Base-by-base conservation (phyloP, 129 eudicot species). In the Apium graveolens region DNA sequence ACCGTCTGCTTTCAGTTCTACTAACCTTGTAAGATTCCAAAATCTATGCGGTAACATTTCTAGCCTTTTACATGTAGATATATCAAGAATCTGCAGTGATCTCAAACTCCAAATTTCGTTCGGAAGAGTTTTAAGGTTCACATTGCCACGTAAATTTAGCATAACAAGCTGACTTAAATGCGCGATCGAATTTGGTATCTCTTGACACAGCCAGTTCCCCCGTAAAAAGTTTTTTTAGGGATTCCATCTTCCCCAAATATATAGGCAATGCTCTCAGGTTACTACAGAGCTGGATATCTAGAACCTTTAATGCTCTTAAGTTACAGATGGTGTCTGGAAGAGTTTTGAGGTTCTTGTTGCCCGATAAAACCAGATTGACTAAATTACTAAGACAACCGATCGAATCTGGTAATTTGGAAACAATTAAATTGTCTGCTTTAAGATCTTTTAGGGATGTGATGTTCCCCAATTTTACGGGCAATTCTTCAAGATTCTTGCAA, bases 381-480 rank as follows among this genome's bases (percentile, higher is more conserved):
- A 48, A 21, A 0, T 48, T 16, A 17, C n/a, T 17, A 5, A 49
- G n/a, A 17, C 4, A 2, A 4, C 57, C 7, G 7, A 18, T 18
- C n/a, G n/a, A 49, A 49, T 49, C 8, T 4, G 57, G 57, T 17
- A 49, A 4, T 49, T 16, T 18, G 0, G 57, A 49, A 17, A 49
- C 57, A 48, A 0, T 4, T 0, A 49, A 1, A 0, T 4, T 4
- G 5, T 0, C 4, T 26, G 21, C 6, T 0, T 0, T 5, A 8
- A 55, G 13, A 3, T 24, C 12, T 53, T 53, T 24, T 8, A 53
- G 63, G 63, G 63, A 53, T 53, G 7, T 5, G 0, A 6, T 53
- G 3, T 53, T 53, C 3, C 63, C 63, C 29, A 53, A 24, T 7
- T 53, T 26, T 53, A 21, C 11, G 24, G 65, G 65, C 12, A 55